phyloP scores from a whole-genome alignment of 106 monocot genomes.

The Triglochin maritima region DNA sequence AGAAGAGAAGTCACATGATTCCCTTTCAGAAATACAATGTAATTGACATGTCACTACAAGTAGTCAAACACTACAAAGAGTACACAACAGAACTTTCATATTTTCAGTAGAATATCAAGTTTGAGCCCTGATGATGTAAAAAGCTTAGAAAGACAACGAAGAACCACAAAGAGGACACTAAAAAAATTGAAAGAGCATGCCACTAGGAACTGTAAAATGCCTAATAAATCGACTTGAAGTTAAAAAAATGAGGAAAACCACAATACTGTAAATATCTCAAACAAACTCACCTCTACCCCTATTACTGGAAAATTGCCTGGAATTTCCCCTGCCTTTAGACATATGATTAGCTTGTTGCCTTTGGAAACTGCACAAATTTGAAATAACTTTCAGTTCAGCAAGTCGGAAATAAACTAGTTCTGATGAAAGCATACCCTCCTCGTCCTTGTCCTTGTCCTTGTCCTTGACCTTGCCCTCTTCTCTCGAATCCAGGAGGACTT shows the following conservation, averaged over 20 bases:
- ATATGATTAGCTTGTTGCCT: conserved; percentile 14
- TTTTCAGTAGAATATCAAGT: too few relatives aligned
- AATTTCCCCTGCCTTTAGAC: conserved; percentile 9
- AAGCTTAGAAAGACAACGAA: too few relatives aligned
- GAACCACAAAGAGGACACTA: too few relatives aligned
- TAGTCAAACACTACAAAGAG: too few relatives aligned
- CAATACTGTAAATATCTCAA: not conserved
- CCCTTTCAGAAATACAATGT: too few relatives aligned
- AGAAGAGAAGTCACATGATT: too few relatives aligned
- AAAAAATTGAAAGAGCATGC: too few relatives aligned
- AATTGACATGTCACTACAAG: too few relatives aligned
- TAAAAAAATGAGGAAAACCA: not conserved
- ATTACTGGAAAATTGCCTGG: conserved; percentile 8
- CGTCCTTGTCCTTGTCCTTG: conserved; percentile 4
- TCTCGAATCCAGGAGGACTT: conserved; percentile 5
- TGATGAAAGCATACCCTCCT: conserved; percentile 7
- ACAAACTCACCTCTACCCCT: conserved; percentile 15
- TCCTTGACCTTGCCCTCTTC: conserved; percentile 3
- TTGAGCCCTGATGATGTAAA: too few relatives aligned
- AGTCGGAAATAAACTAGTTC: not conserved
- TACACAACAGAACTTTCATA: too few relatives aligned
- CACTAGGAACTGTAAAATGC: too few relatives aligned
- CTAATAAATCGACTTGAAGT: not conserved
- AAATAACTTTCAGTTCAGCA: not conserved
- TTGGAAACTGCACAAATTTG: conserved; percentile 30